Evolutionary conservation across 352 stramenopile genomes (phyloP).

Genomic region (Globisporangium parvum): DNA sequence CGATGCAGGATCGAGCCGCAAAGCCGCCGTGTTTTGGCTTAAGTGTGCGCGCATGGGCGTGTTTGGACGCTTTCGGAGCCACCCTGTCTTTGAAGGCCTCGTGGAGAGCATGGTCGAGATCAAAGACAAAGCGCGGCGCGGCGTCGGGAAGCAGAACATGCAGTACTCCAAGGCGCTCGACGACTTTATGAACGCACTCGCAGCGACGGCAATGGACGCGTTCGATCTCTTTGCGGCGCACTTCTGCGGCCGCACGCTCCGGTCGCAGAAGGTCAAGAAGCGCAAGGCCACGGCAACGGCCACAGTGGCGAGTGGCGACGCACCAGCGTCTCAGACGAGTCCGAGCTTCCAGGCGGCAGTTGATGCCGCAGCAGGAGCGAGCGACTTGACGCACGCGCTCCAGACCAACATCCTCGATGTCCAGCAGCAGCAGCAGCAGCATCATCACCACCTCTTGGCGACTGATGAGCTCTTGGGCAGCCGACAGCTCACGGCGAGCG

Average conservation of each 20-base stretch:
- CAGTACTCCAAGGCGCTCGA: conserved; percentile 67
- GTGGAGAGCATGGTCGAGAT: conserved; percentile 78
- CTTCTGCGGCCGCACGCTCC: conserved; percentile 66
- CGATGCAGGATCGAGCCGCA: conserved; percentile 28
- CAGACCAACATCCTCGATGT: conserved; percentile 11
- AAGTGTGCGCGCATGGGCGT: conserved; percentile 67
- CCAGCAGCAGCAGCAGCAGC: conserved; percentile 3
- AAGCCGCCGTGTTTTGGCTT: conserved; percentile 51
- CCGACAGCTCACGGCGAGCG: conserved; percentile 32
- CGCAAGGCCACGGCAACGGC: conserved; percentile 19
- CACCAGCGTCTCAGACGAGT: not conserved
- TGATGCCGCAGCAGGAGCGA: not conserved
- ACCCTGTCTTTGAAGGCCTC: conserved; percentile 69
- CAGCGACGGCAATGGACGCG: conserved; percentile 57
- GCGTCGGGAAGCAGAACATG: conserved; percentile 85
- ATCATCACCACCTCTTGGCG: conserved; percentile 32
- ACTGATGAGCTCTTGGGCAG: conserved; percentile 41
- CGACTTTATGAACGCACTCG: conserved; percentile 62
- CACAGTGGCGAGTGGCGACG: not conserved
- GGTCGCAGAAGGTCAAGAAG: conserved; percentile 71
- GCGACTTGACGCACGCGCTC: not conserved
- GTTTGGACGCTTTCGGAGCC: conserved; percentile 61
- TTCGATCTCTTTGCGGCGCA: conserved; percentile 74
- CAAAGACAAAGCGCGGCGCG: conserved; percentile 76
- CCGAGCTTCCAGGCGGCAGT: not conserved